Conservation (phyloP, 139 green algal species). For the Marvania coccoides region DNA sequence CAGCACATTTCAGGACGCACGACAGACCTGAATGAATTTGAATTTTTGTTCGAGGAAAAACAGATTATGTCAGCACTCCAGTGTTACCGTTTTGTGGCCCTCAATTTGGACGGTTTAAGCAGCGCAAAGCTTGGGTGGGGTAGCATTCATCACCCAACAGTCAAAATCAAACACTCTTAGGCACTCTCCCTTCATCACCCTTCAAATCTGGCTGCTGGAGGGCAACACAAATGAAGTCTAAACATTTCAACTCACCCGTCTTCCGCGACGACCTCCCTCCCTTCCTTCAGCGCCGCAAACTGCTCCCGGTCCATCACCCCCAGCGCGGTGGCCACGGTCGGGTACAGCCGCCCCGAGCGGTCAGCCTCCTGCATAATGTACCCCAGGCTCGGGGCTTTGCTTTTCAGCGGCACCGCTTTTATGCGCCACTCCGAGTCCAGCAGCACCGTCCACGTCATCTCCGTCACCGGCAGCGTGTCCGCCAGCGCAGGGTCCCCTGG, state of each 20-base stretch:
- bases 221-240: background rate
- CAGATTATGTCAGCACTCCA: background rate
- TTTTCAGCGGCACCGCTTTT: slow-evolving; percentile 12
- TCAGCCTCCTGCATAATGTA: slow-evolving; percentile 31
- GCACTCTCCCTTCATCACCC: no score
- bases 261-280: background rate
- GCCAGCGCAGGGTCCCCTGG: slow-evolving; percentile 19
- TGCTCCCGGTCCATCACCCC: slow-evolving; percentile 9
- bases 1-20: background rate
- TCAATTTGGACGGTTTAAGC: no score
- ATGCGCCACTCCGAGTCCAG: slow-evolving; percentile 28
- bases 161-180: no score
- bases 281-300: slow-evolving; percentile 22
- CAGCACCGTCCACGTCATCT: slow-evolving; percentile 37
- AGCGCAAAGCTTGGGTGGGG: no score
- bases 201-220: background rate
- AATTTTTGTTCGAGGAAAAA: background rate
- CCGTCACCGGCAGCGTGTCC: background rate
- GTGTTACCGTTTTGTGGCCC: no score
- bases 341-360: slow-evolving; percentile 17
- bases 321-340: slow-evolving; percentile 7
- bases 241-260: background rate
- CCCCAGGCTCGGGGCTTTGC: slow-evolving; percentile 9
- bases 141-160: no score
- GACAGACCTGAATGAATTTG: background rate